Evolutionary conservation across 768 basidiomycete species (phyloP).

Genomic region (Hericium erinaceus): DNA sequence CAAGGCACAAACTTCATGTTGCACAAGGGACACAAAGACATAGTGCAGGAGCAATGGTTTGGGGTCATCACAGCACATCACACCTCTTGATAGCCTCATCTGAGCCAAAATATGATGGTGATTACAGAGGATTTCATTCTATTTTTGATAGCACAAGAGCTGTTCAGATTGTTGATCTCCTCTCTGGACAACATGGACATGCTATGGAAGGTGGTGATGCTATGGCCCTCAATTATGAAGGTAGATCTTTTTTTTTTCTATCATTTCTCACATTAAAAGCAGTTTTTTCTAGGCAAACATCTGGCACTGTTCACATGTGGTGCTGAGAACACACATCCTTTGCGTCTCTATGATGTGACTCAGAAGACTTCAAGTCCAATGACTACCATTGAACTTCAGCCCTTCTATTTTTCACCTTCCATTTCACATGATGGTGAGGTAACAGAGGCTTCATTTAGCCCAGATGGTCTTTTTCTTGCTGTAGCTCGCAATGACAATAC

Average conservation of each 20-base stretch:
- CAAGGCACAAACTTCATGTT: no score
- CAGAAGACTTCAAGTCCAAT: slow-evolving; percentile 1
- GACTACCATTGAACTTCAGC: not conserved
- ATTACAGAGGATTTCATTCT: slow-evolving; percentile 6
- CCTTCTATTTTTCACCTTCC: not conserved
- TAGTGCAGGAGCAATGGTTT: no score
- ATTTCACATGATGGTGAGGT: slow-evolving; percentile 7
- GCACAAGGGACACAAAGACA: not conserved
- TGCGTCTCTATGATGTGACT: slow-evolving; percentile 10
- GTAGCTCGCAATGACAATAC: slow-evolving; percentile 12
- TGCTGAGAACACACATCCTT: not conserved
- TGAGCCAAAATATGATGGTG: slow-evolving; percentile 4
- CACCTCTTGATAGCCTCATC: slow-evolving; percentile 13
- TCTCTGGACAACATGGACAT: slow-evolving; percentile 1
- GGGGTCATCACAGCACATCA: no score
- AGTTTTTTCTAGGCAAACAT: not conserved
- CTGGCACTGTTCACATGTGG: slow-evolving; percentile 9
- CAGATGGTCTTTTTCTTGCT: slow-evolving; percentile 9
- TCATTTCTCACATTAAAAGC: no score
- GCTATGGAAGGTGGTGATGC: slow-evolving; percentile 11
- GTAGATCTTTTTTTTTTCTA: not conserved
- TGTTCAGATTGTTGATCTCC: slow-evolving; percentile 1
- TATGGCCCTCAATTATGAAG: slow-evolving; percentile 10
- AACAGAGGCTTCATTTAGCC: slow-evolving; percentile 9
- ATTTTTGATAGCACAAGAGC: slow-evolving; percentile 3